A percentile compares a stretch with the other conserved stretches of the same genome.
Conservation (phyloP, 768 basidiomycete species). For the Hypsizygus marmoreus region DNA sequence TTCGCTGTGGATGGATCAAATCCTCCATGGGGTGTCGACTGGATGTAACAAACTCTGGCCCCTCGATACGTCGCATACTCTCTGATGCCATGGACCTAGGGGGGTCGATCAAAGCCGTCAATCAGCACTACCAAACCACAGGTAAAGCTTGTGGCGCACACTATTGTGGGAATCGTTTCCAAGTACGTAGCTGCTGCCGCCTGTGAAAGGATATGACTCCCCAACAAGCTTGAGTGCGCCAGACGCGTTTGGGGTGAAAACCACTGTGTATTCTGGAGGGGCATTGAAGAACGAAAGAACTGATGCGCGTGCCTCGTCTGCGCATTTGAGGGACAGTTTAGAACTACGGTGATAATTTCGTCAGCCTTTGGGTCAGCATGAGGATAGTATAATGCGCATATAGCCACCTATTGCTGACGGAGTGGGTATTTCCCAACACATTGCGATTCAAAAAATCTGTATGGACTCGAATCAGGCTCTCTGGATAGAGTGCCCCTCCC, state of each 20-base stretch:
- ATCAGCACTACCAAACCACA: conserved; percentile 1
- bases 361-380: too few species aligned
- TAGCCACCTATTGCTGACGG: conserved; percentile 74
- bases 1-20: conserved; percentile 59
- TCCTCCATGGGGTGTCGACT: conserved; percentile 64
- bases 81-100: conserved; percentile 67
- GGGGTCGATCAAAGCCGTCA: neutral
- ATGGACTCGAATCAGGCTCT: conserved; percentile 72
- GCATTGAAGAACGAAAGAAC: conserved; percentile 80
- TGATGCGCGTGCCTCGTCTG: conserved; percentile 67
- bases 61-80: conserved; percentile 63
- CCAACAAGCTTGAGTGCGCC: conserved; percentile 81
- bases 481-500: conserved; percentile 82
- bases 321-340: conserved; percentile 63
- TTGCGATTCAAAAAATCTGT: conserved; percentile 64
- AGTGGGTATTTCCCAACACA: conserved; percentile 84
- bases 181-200: conserved; percentile 63
- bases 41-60: conserved; percentile 63
- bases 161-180: conserved; percentile 83
- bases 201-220: conserved; percentile 73
- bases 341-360: too few species aligned
- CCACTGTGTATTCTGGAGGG: conserved; percentile 72
- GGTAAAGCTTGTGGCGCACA: conserved; percentile 35
- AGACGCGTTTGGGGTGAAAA: conserved; percentile 82
- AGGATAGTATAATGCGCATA: conserved; percentile 27